Evolutionary conservation across 2,329 filamentous ascomycete species (phyloP).

Genomic region (Camillea tinctor): DNA sequence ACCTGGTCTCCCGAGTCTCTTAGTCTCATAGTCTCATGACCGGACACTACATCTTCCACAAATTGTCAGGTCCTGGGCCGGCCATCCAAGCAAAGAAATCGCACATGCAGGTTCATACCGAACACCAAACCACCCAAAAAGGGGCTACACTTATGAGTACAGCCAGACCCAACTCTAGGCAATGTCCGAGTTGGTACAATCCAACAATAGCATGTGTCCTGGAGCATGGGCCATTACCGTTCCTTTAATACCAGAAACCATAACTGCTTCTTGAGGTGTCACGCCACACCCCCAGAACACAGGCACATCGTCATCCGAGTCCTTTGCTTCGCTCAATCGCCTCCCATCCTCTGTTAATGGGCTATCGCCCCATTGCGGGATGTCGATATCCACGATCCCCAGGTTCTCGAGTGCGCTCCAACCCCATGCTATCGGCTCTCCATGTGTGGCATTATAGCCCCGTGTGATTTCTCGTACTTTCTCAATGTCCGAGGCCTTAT

Average conservation of each 20-base stretch:
- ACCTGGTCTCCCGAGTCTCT: too few relatives aligned
- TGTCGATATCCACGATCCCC: slow-evolving; percentile 53
- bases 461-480: slow-evolving; percentile 54
- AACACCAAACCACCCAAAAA: neutral
- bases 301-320: slow-evolving; percentile 46
- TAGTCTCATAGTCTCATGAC: neutral
- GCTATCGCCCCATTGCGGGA: slow-evolving; percentile 57
- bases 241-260: slow-evolving; percentile 53
- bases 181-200: slow-evolving; percentile 45
- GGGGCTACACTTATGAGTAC: neutral
- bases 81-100: neutral
- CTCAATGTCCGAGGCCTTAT: slow-evolving; percentile 48
- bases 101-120: neutral
- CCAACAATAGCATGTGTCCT: slow-evolving; percentile 61
- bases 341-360: slow-evolving; percentile 41
- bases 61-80: neutral
- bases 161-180: neutral
- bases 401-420: slow-evolving; percentile 54
- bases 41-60: neutral
- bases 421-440: slow-evolving; percentile 64
- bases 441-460: slow-evolving; percentile 56
- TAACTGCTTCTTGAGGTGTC: slow-evolving; percentile 64
- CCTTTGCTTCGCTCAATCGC: slow-evolving; percentile 31
- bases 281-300: slow-evolving; percentile 66
- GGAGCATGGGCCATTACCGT: slow-evolving; percentile 61